Percentiles rank a stretch among this genome's conserved stretches.
phyloP scores from a whole-genome alignment of 73 alveolate species.

The Tetrahymena elliotti region DNA sequence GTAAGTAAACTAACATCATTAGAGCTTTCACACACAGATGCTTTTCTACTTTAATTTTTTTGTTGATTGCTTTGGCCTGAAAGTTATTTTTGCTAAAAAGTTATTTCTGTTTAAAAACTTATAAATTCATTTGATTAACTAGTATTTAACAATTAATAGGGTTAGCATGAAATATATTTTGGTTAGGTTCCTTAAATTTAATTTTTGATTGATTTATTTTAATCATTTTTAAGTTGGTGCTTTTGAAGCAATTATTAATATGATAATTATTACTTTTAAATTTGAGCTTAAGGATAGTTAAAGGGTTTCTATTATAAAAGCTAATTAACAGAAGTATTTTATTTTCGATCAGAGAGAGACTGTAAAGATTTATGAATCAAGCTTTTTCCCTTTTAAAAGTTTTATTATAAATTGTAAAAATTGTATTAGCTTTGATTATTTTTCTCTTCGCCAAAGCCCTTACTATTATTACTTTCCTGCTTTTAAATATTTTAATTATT shows the following conservation, averaged over 20 bases:
- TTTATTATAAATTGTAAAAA: too few species aligned
- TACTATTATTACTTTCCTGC: background rate
- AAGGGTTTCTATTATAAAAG: background rate
- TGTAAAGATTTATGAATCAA: background rate
- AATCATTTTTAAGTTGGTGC: background rate
- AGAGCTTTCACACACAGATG: background rate
- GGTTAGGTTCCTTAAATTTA: too few species aligned
- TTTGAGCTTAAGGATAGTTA: background rate
- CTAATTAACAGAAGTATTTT: background rate
- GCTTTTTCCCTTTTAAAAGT: background rate
- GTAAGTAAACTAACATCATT: background rate
- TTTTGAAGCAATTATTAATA: background rate
- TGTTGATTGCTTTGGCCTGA: background rate
- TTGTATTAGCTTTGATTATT: background rate
- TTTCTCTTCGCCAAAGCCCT: background rate
- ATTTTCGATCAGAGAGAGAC: background rate
- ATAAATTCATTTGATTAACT: too few species aligned
- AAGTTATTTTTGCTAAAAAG: too few species aligned
- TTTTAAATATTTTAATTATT: too few species aligned
- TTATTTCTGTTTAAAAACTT: background rate
- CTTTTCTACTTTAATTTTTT: background rate
- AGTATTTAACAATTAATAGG: background rate
- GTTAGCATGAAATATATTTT: background rate
- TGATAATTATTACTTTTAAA: background rate
- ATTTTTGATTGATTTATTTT: background rate